Evolutionary conservation across 352 stramenopile genomes (phyloP), one percentile per base, ranked within the genome.

Genomic region (Phytophthora palmivora): DNA sequence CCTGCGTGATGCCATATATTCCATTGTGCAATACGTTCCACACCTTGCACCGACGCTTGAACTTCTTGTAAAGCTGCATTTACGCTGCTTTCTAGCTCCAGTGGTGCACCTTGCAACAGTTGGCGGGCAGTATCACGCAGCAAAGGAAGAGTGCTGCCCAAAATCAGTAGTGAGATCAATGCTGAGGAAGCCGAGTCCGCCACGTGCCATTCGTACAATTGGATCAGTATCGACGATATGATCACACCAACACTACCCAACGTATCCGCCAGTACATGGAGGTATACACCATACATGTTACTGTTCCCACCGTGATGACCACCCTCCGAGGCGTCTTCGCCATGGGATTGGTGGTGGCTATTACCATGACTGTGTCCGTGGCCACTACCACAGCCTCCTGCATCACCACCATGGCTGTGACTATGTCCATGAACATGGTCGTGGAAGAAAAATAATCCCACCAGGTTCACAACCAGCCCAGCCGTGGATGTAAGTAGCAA

Each of bases 221-320:
- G 69, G 43, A 97, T 94, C 50, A 96, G 65, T 10, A 95, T 52
- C 9, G 89, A 96, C 43, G 85, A 96, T 28, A 95, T 66, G 61
- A 97, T 97, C 19, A 97, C 91, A 11, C 88, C 89, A 10, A 97
- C 76, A 59, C 87, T 96, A 16, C 91, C 91, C 24, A 97, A 72
- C 12, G 89, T 94, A 56, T 97, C 91, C 1, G 89, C 89, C 42
- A 96, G 61, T 19, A 97, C 87, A 54, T 97, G 91, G 22, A 97
- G 74, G 39, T 97, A 96, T 14, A 97, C 88, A 9, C 88, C 91
- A 59, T 97, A 89, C 79, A 97, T 95, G 71, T 97, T 97, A 54
- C 74, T 89, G 63, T 95, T 96, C 43, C 72, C 82, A 43, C 62
- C 57, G 18, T 63, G 41, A 8, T 61, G 26, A 4, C 55, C 51